phyloP scores from a whole-genome alignment of 345 rosid species.

The Rhodamnia rubescens region DNA sequence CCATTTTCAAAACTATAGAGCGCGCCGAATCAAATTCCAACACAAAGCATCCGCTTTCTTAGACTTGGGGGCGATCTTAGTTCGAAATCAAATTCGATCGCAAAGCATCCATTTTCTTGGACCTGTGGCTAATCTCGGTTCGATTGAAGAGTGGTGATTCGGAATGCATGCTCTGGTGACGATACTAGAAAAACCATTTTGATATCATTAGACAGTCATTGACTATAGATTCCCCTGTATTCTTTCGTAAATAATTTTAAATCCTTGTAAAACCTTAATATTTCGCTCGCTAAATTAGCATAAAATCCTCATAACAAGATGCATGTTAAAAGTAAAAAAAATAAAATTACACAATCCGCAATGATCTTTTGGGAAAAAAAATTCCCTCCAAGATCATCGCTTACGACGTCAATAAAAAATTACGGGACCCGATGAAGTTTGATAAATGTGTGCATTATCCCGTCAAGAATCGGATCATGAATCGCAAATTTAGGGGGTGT shows the following conservation, averaged over 20 bases:
- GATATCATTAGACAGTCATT: neutral
- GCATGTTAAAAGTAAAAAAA: too few relatives aligned
- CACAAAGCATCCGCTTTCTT: too few relatives aligned
- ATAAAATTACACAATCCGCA: too few relatives aligned
- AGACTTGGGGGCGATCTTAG: too few relatives aligned
- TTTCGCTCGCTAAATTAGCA: neutral
- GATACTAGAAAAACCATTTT: neutral
- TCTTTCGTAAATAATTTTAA: neutral
- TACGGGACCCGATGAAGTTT: neutral
- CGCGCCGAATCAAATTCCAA: neutral
- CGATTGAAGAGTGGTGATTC: neutral
- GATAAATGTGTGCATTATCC: too few relatives aligned
- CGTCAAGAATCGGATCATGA: neutral
- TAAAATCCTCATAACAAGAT: too few relatives aligned
- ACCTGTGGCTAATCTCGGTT: rapidly evolving
- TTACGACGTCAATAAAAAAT: too few relatives aligned
- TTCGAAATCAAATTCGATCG: too few relatives aligned
- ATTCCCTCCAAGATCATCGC: too few relatives aligned
- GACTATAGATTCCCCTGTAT: neutral
- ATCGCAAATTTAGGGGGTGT: too few relatives aligned
- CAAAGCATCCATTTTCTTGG: neutral
- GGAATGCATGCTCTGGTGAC: rapidly evolving
- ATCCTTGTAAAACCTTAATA: neutral
- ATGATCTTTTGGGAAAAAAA: too few relatives aligned
- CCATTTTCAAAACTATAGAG: neutral